A percentile compares a stretch with the other conserved stretches of the same genome.
These are phyloP conservation scores for Didymella pinodella DNA, from an alignment of 2,329 filamentous ascomycete species.

Conservation along the genomic window DNA sequence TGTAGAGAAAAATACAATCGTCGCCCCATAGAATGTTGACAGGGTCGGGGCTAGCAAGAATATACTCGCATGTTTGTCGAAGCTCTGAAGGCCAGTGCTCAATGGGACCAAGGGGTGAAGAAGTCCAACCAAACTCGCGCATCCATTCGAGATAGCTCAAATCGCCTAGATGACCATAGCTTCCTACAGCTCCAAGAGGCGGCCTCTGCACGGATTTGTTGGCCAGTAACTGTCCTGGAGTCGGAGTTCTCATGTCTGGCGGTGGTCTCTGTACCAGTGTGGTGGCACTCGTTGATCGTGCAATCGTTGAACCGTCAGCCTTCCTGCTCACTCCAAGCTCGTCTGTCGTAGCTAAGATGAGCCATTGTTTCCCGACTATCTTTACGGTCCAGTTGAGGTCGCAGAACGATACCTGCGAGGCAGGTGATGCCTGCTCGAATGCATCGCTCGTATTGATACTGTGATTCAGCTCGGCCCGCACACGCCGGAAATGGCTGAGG, in stretches of 20 bases:
- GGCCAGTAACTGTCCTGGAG: not conserved
- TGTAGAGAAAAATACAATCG: conserved; percentile 72
- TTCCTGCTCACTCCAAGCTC: not conserved
- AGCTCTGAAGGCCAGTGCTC: conserved; percentile 74
- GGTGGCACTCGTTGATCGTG: not conserved
- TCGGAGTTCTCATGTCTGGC: not conserved
- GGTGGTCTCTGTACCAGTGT: not conserved
- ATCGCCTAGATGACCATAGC: conserved; percentile 9
- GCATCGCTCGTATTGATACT: not conserved
- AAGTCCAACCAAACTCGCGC: conserved; percentile 73
- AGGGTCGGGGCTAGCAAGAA: conserved; percentile 65
- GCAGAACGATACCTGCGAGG: not conserved
- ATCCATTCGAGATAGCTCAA: conserved; percentile 71
- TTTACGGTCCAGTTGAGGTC: conserved; percentile 6
- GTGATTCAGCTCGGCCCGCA: not conserved
- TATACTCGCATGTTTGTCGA: conserved; percentile 77
- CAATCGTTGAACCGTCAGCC: not conserved
- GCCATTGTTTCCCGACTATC: conserved; percentile 5
- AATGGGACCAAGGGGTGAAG: conserved; percentile 75
- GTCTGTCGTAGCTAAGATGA: conserved; percentile 2
- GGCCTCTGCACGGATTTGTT: not conserved
- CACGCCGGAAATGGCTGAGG: not conserved
- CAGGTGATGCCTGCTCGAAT: no score
- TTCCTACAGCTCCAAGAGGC: conserved; percentile 2
- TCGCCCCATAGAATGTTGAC: conserved; percentile 79